These are phyloP conservation scores for Coniochaeta prunicola DNA, from an alignment of 2,329 filamentous ascomycete genomes.

Conservation along the genomic window DNA sequence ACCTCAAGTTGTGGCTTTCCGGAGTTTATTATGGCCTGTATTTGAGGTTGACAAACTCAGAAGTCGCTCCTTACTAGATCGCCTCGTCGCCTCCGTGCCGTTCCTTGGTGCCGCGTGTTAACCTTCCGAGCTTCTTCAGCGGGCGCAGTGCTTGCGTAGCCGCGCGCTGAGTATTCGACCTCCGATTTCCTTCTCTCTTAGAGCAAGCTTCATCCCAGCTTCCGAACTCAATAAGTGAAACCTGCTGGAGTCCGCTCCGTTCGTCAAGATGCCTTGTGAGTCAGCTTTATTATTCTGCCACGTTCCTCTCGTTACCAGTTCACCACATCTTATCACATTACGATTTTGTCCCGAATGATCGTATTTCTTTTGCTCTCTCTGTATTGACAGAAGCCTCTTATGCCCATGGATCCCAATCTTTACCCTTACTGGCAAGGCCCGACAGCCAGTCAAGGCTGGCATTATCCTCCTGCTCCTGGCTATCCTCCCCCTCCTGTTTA, in stretches of 20 bases:
- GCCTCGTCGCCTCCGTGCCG: not conserved
- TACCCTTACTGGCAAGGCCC: not conserved
- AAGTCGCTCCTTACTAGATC: slow-evolving; percentile 15
- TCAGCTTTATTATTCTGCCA: not conserved
- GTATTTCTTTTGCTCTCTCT: not conserved
- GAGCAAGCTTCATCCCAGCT: not conserved
- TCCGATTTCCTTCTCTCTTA: not conserved
- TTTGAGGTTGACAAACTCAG: slow-evolving; percentile 19
- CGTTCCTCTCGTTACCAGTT: not conserved
- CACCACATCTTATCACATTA: not conserved
- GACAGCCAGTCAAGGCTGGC: not conserved
- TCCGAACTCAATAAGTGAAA: not conserved
- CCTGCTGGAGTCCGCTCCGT: not conserved
- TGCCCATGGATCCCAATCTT: not conserved
- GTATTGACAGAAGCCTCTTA: not conserved
- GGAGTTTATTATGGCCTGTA: slow-evolving; percentile 15
- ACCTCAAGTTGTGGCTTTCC: slow-evolving; percentile 10
- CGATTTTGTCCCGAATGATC: not conserved
- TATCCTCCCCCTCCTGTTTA: not conserved
- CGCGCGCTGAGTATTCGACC: not conserved
- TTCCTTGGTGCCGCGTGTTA: not conserved
- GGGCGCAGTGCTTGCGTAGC: not conserved
- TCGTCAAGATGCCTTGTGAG: not conserved
- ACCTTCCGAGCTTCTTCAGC: slow-evolving; percentile 3
- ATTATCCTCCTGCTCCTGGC: not conserved